Evolutionary conservation across 2,329 filamentous ascomycete species (phyloP).

Genomic region (Scortechinia acanthostroma): DNA sequence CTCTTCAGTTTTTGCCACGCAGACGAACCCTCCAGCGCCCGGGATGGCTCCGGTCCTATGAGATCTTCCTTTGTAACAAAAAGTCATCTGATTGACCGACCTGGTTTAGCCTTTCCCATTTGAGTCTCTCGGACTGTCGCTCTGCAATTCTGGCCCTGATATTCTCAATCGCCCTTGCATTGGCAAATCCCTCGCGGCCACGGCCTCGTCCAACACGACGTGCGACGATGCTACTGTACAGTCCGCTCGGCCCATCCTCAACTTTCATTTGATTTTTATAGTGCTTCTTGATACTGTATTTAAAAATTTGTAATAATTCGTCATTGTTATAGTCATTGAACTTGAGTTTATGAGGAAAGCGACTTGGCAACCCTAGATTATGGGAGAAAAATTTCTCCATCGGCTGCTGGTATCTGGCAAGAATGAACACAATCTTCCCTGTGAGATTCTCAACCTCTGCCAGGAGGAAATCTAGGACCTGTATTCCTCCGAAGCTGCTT

Average conservation of each 20-base stretch:
- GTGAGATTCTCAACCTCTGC: conserved; percentile 66
- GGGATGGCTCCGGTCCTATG: conserved; percentile 60
- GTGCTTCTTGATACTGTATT: conserved; percentile 39
- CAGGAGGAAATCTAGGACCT: conserved; percentile 65
- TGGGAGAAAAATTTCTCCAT: conserved; percentile 75
- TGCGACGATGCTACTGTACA: conserved; percentile 57
- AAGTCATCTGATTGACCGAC: conserved; percentile 41
- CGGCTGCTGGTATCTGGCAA: conserved; percentile 67
- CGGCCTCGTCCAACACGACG: conserved; percentile 54
- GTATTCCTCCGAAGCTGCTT: conserved; percentile 44
- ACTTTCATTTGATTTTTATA: conserved; percentile 47
- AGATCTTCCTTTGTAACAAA: conserved; percentile 60
- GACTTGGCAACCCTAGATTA: conserved; percentile 64
- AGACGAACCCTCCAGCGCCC: conserved; percentile 36
- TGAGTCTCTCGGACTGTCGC: conserved; percentile 50
- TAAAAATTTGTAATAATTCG: conserved; percentile 57
- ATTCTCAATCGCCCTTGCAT: conserved; percentile 66
- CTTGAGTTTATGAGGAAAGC: conserved; percentile 57
- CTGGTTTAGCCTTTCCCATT: conserved; percentile 31
- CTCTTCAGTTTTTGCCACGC: conserved; percentile 50
- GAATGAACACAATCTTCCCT: conserved; percentile 64
- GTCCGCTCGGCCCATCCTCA: conserved; percentile 46
- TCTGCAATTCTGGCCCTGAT: conserved; percentile 39
- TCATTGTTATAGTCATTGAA: conserved; percentile 65
- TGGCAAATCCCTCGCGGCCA: conserved; percentile 64